Conservation (phyloP, 1,284 basidiomycete species). For the Spongispora temasekensis region DNA sequence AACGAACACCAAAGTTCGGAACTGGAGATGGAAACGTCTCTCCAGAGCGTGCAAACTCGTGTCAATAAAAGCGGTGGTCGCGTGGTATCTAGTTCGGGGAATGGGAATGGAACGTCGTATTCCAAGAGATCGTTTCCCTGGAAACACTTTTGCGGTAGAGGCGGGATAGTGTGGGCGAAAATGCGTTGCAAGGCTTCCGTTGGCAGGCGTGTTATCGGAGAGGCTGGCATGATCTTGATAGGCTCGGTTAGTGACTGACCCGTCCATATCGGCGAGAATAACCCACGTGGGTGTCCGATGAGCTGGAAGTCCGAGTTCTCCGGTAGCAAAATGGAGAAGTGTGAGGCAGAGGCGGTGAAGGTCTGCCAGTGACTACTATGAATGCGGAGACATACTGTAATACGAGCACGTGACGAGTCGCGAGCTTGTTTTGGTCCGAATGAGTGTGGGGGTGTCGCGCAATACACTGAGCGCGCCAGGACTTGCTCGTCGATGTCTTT, state of each 20-base stretch:
- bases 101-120: not conserved
- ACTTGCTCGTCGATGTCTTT: conserved; percentile 17
- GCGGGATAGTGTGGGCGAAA: not conserved
- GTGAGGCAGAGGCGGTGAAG: no score
- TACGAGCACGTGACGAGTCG: no score
- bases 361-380: no score
- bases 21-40: not conserved
- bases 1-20: conserved; percentile 5
- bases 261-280: no score
- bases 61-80: not conserved
- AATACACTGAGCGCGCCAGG: conserved; percentile 14
- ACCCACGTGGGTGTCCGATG: no score
- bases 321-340: no score
- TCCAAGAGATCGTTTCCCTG: not conserved
- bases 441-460: conserved; percentile 20
- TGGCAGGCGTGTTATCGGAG: not conserved
- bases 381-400: no score
- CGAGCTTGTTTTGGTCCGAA: no score
- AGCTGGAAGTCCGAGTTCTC: no score
- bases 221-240: not conserved
- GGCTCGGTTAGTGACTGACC: no score
- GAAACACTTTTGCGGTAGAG: not conserved
- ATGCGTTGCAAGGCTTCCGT: not conserved
- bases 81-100: not conserved
- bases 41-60: conserved; percentile 1